Percentiles rank a stretch among this genome's conserved stretches.
These are phyloP conservation scores for Bimuria novae-zelandiae DNA, from an alignment of 2,329 filamentous ascomycete species.

Conservation along the genomic window DNA sequence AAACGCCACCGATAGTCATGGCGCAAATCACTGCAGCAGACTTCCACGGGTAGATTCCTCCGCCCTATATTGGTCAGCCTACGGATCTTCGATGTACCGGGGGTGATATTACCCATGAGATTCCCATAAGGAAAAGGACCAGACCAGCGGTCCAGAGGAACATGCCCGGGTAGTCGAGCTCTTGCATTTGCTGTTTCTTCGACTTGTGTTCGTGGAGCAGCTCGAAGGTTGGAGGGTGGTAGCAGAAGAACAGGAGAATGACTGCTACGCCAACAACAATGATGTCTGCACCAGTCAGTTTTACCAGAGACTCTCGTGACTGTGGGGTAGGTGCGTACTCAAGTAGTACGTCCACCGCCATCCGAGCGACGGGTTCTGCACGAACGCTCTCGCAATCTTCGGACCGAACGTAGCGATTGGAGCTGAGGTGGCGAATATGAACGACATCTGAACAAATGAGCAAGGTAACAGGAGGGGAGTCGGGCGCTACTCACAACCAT, in stretches of 20 bases:
- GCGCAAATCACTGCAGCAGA: constrained; percentile 30
- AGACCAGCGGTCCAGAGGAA: constrained; percentile 19
- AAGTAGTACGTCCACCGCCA: constrained; percentile 23
- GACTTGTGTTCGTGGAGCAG: constrained; percentile 20
- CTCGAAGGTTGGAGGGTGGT: constrained; percentile 19
- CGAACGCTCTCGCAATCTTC: constrained; percentile 17
- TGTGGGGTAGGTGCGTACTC: constrained; percentile 1
- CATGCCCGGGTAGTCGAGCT: constrained; percentile 17
- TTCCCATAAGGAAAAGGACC: constrained; percentile 18
- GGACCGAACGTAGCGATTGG: constrained; percentile 21
- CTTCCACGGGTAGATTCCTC: constrained; percentile 36
- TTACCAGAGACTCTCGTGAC: not conserved
- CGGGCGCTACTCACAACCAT: constrained; percentile 8
- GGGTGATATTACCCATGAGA: constrained; percentile 14
- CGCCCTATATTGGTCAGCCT: constrained; percentile 24
- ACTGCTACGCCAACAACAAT: constrained; percentile 15
- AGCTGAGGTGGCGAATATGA: constrained; percentile 18
- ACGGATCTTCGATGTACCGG: too few relatives aligned
- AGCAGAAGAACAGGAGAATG: constrained; percentile 19
- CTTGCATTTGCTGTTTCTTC: constrained; percentile 17
- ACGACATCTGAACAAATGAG: constrained; percentile 12
- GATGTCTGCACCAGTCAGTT: constrained; percentile 9
- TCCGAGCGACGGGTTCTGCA: constrained; percentile 12
- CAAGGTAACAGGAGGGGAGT: not conserved
- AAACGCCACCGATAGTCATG: constrained; percentile 28